These are phyloP conservation scores for Capniomyces stellatus DNA, from an alignment of 371 early-diverging fungal genomes.

Conservation along the genomic window DNA sequence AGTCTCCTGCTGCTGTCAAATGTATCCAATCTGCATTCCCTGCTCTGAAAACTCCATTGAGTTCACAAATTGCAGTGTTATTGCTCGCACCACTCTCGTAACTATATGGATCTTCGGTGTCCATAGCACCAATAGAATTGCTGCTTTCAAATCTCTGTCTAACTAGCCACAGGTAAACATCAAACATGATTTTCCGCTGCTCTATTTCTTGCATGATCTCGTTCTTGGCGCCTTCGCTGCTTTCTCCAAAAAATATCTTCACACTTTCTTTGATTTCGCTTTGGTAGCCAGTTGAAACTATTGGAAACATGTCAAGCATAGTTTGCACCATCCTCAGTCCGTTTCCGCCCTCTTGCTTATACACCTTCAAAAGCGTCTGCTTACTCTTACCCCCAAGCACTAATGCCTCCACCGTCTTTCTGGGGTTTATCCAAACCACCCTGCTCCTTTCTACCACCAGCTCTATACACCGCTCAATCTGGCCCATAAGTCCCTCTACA, in stretches of 20 bases:
- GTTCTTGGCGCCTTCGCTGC: background rate
- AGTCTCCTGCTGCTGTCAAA: too few species aligned
- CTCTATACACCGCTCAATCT: background rate
- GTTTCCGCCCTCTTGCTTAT: background rate
- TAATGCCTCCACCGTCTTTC: background rate
- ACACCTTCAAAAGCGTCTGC: background rate
- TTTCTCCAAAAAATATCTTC: background rate
- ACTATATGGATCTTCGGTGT: background rate
- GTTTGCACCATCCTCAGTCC: conserved; percentile 2
- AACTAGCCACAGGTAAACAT: background rate
- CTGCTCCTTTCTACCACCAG: background rate
- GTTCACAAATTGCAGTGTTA: background rate
- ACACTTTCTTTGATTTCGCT: conserved; percentile 8
- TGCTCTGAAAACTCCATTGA: background rate
- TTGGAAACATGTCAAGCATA: conserved; percentile 7
- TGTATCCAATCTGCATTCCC: too few species aligned
- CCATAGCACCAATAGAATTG: background rate
- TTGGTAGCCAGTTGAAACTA: conserved; percentile 15
- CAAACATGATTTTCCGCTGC: background rate
- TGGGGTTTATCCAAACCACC: background rate
- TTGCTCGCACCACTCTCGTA: too few species aligned
- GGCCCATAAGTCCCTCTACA: background rate
- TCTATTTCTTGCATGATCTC: background rate
- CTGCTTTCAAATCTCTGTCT: background rate
- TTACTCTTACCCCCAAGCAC: background rate